Conservation (phyloP, 2,329 filamentous ascomycete species). For the Epichloe sylvatica region DNA sequence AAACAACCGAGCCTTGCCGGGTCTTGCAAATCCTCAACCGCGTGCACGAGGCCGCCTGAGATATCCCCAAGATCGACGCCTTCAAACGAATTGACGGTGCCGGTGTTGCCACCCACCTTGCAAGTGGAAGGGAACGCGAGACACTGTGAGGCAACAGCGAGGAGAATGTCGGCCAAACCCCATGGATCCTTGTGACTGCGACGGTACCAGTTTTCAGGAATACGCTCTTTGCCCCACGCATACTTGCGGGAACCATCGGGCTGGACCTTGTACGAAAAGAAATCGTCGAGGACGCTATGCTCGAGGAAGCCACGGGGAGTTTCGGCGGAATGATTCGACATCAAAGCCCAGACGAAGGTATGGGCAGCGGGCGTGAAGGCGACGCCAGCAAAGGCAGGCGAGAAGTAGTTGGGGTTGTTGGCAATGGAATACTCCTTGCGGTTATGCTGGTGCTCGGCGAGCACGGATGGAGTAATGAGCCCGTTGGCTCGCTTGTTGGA, state of each 20-base stretch:
- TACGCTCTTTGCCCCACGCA: constrained; percentile 31
- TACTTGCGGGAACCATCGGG: constrained; percentile 25
- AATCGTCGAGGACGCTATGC: constrained; percentile 4
- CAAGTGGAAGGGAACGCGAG: background rate
- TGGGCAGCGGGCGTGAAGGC: constrained; percentile 32
- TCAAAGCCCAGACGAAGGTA: constrained; percentile 25
- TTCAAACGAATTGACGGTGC: constrained; percentile 33
- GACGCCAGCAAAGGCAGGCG: constrained; percentile 34
- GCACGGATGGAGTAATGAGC: background rate
- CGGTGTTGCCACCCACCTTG: constrained; percentile 32
- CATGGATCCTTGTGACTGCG: constrained; percentile 29
- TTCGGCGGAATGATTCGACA: constrained; percentile 29
- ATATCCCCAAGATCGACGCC: constrained; percentile 29
- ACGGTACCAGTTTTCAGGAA: constrained; percentile 37
- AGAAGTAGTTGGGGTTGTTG: constrained; percentile 40
- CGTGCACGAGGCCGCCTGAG: constrained; percentile 30
- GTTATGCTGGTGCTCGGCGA: background rate
- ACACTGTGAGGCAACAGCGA: constrained; percentile 23
- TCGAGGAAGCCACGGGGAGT: constrained; percentile 17
- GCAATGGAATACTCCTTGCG: constrained; percentile 23
- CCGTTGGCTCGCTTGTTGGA: constrained; percentile 29
- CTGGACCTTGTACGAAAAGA: constrained; percentile 20
- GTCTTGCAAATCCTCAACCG: constrained; percentile 3
- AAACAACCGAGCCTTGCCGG: background rate
- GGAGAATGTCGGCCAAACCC: constrained; percentile 25